A percentile compares a stretch with the other conserved stretches of the same genome.
phyloP scores from a whole-genome alignment of 2,329 filamentous ascomycete species.

The Capronia coronata region DNA sequence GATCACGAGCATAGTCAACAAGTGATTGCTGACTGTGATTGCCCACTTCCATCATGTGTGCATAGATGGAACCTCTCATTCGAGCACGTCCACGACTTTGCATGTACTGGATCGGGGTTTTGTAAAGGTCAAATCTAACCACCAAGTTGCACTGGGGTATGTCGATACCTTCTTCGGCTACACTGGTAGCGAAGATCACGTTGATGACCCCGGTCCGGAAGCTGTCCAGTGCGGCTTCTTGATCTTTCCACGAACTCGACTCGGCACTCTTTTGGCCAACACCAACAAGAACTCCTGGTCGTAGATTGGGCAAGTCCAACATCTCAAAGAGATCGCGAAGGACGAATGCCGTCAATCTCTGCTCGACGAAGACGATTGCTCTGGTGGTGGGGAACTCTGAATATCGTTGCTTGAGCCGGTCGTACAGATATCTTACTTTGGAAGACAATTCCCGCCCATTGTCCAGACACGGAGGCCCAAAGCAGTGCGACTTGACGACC shows the following conservation, averaged over 20 bases:
- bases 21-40: slow-evolving; percentile 58
- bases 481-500: slow-evolving; percentile 20
- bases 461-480: slow-evolving; percentile 8
- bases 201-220: slow-evolving; percentile 56
- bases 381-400: slow-evolving; percentile 50
- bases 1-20: slow-evolving; percentile 54
- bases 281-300: slow-evolving; percentile 59
- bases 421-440: slow-evolving; percentile 62
- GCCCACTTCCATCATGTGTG: slow-evolving; percentile 71
- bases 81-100: slow-evolving; percentile 86
- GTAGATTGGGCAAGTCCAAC: slow-evolving; percentile 54
- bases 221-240: slow-evolving; percentile 64
- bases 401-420: slow-evolving; percentile 59
- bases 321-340: slow-evolving; percentile 61
- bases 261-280: slow-evolving; percentile 50
- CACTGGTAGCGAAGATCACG: slow-evolving; percentile 58
- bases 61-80: slow-evolving; percentile 68
- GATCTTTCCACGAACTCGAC: slow-evolving; percentile 63
- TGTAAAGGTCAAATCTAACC: slow-evolving; percentile 72
- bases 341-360: slow-evolving; percentile 68
- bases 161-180: slow-evolving; percentile 61
- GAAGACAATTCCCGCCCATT: slow-evolving; percentile 38
- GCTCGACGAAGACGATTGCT: slow-evolving; percentile 83
- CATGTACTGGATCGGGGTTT: slow-evolving; percentile 88
- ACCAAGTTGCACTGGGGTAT: slow-evolving; percentile 62